Evolutionary conservation across 1,284 basidiomycete species (phyloP).

Genomic region (Trametes polyzona): DNA sequence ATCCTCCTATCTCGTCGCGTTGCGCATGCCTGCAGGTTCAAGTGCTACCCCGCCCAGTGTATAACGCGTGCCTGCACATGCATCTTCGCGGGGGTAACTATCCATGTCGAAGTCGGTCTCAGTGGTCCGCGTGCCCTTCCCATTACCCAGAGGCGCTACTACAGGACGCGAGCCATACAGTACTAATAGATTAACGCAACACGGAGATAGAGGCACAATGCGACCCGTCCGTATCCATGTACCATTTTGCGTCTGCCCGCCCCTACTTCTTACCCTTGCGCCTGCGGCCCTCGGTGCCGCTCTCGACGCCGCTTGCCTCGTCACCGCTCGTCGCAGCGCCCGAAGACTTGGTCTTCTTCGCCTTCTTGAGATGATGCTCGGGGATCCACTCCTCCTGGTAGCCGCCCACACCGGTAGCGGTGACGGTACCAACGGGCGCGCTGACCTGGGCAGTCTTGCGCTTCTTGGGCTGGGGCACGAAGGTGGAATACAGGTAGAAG

Average conservation of each 20-base stretch:
- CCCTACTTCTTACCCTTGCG: conserved; percentile 63
- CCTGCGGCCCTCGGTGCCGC: conserved; percentile 59
- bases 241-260: conserved; percentile 20
- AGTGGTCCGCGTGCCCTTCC: too few species aligned
- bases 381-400: conserved; percentile 96
- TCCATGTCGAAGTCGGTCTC: too few species aligned
- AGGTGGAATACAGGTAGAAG: conserved; percentile 72
- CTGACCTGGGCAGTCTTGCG: conserved; percentile 46
- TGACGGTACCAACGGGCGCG: conserved; percentile 61
- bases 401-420: conserved; percentile 71
- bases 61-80: too few species aligned
- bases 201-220: conserved; percentile 7
- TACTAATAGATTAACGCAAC: conserved; percentile 16
- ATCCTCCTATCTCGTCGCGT: too few species aligned
- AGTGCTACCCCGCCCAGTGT: too few species aligned
- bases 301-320: conserved; percentile 66
- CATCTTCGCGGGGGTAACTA: too few species aligned
- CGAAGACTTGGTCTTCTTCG: conserved; percentile 54
- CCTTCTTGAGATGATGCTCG: conserved; percentile 79
- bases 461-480: conserved; percentile 66
- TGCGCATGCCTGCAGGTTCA: too few species aligned
- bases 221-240: neutral
- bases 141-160: neutral
- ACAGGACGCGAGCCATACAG: neutral
- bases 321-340: conserved; percentile 63